Evolutionary conservation across 2,329 filamentous ascomycete genomes (phyloP), one percentile per base, ranked within the genome.

Genomic region (Xylariaceae sp.): DNA sequence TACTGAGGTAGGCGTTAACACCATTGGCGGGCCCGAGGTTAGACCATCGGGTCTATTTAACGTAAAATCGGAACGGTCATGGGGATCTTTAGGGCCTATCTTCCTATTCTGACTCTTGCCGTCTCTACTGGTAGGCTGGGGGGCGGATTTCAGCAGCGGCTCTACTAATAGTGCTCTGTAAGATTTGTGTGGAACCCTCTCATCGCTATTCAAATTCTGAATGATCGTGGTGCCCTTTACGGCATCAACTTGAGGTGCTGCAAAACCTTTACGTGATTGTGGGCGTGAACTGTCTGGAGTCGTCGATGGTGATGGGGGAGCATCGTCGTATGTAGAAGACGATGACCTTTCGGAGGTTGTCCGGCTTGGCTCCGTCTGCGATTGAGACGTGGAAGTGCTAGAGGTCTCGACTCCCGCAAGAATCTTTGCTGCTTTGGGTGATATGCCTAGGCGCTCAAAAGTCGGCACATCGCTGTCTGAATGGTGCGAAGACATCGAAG

Each of bases 241-340:
- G 26, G 42, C 57, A 6, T 67, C 70, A 0, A 59, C 44, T 3
- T 63, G 53, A 1, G 65, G 57, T 7, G 68, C 51, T 5, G 50
- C 44, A 18, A 62, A 19, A n/a, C 71, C 75, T 56, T 73, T 75
- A 9, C 70, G 65, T 4, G 75, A 77, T 49, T 77, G 76, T 2
- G 76, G 75, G n/a, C 75, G 67, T 4, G 75, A 77, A 6, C 73
- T 77, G 47, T 76, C 74, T 3, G 75, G 75, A 0, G 75, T 79
- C 3, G 73, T 75, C 1, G 67, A 75, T 1, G 74, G 70, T 3
- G 72, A 71, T 2, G 72, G 72, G 2, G 72, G 74, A 9, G 67
- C 68, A 37, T 77, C 76, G 49, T 75, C 75, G 23, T 70, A 75
- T 5, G 72, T 75, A 0, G 77, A 78, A 1, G 75, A 74, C 2